Evolutionary conservation across 805 yeast genomes (phyloP).

Genomic region (Cyberlindnera suaveolens): DNA sequence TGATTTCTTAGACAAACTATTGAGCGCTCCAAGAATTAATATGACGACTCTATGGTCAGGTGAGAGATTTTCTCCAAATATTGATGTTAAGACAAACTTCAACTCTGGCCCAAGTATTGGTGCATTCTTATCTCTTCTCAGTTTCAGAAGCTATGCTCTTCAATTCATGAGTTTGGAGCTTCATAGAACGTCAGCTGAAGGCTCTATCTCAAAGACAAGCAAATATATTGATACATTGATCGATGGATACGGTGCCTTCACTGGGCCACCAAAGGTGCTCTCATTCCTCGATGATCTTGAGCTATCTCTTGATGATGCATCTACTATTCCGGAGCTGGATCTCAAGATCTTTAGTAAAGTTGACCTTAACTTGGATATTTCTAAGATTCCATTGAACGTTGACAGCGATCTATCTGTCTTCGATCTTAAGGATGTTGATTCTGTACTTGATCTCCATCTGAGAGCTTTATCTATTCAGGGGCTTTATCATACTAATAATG

Average conservation of each 20-base stretch:
- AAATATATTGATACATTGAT: conserved; percentile 49
- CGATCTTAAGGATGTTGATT: conserved; percentile 36
- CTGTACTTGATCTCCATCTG: conserved; percentile 26
- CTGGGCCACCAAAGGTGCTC: conserved; percentile 62
- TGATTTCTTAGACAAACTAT: conserved; percentile 44
- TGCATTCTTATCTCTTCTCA: conserved; percentile 55
- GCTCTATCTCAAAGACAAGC: conserved; percentile 45
- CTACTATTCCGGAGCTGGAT: conserved; percentile 19
- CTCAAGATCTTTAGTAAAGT: conserved; percentile 17
- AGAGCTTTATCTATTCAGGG: conserved; percentile 19
- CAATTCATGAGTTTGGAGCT: conserved; percentile 69
- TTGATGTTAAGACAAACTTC: conserved; percentile 26
- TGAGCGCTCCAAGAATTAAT: conserved; percentile 48
- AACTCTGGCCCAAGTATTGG: conserved; percentile 34
- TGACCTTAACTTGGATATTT: conserved; percentile 36
- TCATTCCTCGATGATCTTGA: conserved; percentile 68
- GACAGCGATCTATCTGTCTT: conserved; percentile 29
- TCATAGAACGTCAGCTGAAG: conserved; percentile 43
- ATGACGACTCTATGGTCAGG: conserved; percentile 51
- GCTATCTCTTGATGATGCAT: conserved; percentile 42
- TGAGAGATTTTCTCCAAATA: conserved; percentile 35
- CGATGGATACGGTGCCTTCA: conserved; percentile 39
- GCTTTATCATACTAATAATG: conserved; percentile 13
- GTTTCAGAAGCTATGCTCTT: conserved; percentile 52
- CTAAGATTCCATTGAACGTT: conserved; percentile 28